Conservation (phyloP, 352 stramenopile species). For the Phytophthora brassicae region DNA sequence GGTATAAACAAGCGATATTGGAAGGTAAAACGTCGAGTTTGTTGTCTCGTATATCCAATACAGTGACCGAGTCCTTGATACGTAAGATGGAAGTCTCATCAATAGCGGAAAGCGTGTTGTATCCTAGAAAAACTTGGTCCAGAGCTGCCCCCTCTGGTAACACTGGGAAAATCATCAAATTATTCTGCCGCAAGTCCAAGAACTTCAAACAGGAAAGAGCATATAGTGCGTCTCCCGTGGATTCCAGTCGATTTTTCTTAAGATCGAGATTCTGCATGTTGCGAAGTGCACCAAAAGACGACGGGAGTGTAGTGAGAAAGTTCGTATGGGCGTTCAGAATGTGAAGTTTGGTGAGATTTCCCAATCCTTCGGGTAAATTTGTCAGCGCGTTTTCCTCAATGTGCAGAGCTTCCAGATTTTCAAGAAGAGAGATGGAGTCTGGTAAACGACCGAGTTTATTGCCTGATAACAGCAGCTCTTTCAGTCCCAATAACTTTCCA, state of each 20-base stretch:
- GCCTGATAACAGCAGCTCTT: slow-evolving; percentile 58
- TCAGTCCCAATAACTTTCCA: slow-evolving; percentile 49
- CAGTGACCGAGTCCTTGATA: slow-evolving; percentile 64
- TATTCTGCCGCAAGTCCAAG: slow-evolving; percentile 77
- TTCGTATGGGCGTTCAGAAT: slow-evolving; percentile 66
- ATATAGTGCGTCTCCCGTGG: slow-evolving; percentile 41
- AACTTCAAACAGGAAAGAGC: slow-evolving; percentile 55
- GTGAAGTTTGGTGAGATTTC: slow-evolving; percentile 57
- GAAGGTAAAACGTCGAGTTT: slow-evolving; percentile 60
- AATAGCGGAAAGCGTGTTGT: slow-evolving; percentile 62
- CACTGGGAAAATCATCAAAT: slow-evolving; percentile 57
- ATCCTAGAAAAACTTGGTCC: slow-evolving; percentile 81
- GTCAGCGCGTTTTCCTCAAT: slow-evolving; percentile 68
- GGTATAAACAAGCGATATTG: slow-evolving; percentile 55
- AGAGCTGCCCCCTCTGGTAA: slow-evolving; percentile 56
- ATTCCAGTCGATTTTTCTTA: slow-evolving; percentile 76
- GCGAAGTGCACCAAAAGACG: slow-evolving; percentile 44
- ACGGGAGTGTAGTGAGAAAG: slow-evolving; percentile 49
- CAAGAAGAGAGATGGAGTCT: slow-evolving; percentile 46
- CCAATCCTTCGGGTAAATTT: slow-evolving; percentile 50
- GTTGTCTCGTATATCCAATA: slow-evolving; percentile 84
- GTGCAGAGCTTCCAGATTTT: slow-evolving; percentile 55
- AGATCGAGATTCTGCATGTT: slow-evolving; percentile 72
- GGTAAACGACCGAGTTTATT: slow-evolving; percentile 69
- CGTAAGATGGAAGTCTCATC: slow-evolving; percentile 60